Base-by-base conservation (phyloP, 2,329 filamentous ascomycete species). In the Cladosporium oxysporum region DNA sequence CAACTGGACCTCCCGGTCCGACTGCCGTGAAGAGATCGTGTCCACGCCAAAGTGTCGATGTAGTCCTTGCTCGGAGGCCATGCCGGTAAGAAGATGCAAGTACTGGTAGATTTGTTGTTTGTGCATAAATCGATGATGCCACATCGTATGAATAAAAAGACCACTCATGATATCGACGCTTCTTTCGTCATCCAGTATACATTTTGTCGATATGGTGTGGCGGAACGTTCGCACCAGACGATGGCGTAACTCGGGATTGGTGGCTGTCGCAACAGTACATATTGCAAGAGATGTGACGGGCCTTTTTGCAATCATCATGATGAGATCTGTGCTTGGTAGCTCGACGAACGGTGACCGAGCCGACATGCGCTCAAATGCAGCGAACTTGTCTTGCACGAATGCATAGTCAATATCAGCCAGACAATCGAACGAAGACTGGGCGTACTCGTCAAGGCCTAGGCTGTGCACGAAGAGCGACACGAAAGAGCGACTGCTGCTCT, bases 61-160 rank as follows among this genome's bases (percentile, higher is more conserved):
- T 21, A 73, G 50, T 2, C 73, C 72, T n/a, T 73, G 67, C 52
- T 74, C 72, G n/a, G 69, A 67, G 4, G 69, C 71, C 65, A 73
- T 73, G 18, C 69, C 71, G 5, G 71, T 70, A 3, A 75, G 64
- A 12, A 75, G 66, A 41, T 66, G 71, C 16, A 73, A 58, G 57
- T 72, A 63, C 49, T 73, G 71, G 35, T 71, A 71, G 6, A 71
- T 66, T 28, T 37, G 55, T 18, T 69, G 70, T 21, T 71, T 69
- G 29, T 69, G 62, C 58, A 70, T 64, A 60, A 71, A 72, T 28
- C 71, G 69, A 60, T 74, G 73, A 49, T 73, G 68, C 70, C 71
- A 75, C 10, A 70, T 70, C 16, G 72, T 64, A 57, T 67, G 71
- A 2, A 73, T 66, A 28, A 74, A 59, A 5, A 74, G 60, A 3